Evolutionary conservation across 2,329 filamentous ascomycete genomes (phyloP), one percentile per base, ranked within the genome.

Genomic region (Ceratocystiopsis brevicomis): DNA sequence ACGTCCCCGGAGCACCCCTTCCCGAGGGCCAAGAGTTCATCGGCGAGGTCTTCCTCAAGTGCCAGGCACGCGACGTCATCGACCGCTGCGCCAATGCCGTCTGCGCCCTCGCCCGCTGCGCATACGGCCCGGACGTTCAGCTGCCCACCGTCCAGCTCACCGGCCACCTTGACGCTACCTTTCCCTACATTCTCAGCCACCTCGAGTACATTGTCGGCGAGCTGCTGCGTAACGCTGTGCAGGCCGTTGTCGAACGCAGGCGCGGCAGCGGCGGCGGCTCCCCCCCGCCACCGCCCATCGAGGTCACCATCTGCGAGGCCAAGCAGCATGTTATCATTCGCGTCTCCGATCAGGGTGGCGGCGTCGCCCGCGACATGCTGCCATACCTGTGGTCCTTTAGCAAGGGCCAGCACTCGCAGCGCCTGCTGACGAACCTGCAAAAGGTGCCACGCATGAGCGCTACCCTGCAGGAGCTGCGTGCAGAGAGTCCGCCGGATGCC

Each of bases 131-230:
- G 1, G 68, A 78, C 44, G 70, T 77, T 1, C 64, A 69, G 41
- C 71, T 98, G 2, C 90, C 90, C 6, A 76, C 86, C 49, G 82
- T 98, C 59, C 74, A 71, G 39, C 69, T 98, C 45, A 72, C 81
- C 48, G 90, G 92, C 18, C 86, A 98, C 56, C 68, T 90, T 3
- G 76, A 83, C 30, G 87, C 87, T 5, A 93, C 78, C 32, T 98
- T 98, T 56, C 90, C 92, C 1, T 98, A 95, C 55, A 96, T 98
- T 50, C 73, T 94, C 42, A 90, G 80, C 55, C 90, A 96, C 57
- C 72, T 98, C 42, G 88, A 98, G 61, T 98, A 98, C 61, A 95
- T 98, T 53, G 74, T 98, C 45, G 87, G 90, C 42, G 90, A 98
- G 63, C 76, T 98, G 18, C 68, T 98, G 19, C 79, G 90, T 35